A percentile compares a stretch with the other conserved stretches of the same genome.
These are phyloP conservation scores for Leersia perrieri DNA, from an alignment of 176 grass and related monocot species.

Conservation along the genomic window DNA sequence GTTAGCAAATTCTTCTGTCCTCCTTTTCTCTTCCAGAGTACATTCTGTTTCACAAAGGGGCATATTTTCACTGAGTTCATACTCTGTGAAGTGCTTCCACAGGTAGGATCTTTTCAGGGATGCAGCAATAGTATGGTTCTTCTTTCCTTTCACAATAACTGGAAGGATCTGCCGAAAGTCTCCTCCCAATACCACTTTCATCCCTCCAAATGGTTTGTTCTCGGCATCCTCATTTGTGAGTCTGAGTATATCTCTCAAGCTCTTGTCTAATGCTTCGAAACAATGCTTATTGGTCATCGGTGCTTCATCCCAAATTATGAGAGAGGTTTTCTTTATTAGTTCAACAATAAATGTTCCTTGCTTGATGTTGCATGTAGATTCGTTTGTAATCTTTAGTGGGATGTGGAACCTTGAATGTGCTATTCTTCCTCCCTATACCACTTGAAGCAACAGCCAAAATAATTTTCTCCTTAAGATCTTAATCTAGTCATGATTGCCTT, in stretches of 20 bases:
- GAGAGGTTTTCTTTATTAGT: not conserved
- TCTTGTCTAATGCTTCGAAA: conserved; percentile 6
- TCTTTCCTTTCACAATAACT: not conserved
- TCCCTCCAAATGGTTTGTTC: not conserved
- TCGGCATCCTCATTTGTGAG: not conserved
- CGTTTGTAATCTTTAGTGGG: not conserved
- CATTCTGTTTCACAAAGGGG: not conserved
- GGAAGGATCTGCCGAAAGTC: not conserved
- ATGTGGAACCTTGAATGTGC: too few relatives aligned
- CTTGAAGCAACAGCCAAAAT: not conserved
- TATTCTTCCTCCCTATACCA: too few relatives aligned
- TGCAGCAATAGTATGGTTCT: not conserved
- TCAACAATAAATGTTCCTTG: not conserved
- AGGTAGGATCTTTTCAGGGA: not conserved
- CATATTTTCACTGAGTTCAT: not conserved
- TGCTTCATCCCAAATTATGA: too few relatives aligned
- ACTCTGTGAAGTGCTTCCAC: conserved; percentile 17
- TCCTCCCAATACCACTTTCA: too few relatives aligned
- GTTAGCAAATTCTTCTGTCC: not conserved
- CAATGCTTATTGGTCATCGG: not conserved
- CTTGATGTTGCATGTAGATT: conserved; percentile 2
- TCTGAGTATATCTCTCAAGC: too few relatives aligned
- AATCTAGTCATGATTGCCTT: not conserved
- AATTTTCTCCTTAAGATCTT: conserved; percentile 13
- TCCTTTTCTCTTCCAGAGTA: not conserved